These are phyloP conservation scores for Cornus kousa DNA, from an alignment of 148 eudicot genomes.

Conservation along the genomic window DNA sequence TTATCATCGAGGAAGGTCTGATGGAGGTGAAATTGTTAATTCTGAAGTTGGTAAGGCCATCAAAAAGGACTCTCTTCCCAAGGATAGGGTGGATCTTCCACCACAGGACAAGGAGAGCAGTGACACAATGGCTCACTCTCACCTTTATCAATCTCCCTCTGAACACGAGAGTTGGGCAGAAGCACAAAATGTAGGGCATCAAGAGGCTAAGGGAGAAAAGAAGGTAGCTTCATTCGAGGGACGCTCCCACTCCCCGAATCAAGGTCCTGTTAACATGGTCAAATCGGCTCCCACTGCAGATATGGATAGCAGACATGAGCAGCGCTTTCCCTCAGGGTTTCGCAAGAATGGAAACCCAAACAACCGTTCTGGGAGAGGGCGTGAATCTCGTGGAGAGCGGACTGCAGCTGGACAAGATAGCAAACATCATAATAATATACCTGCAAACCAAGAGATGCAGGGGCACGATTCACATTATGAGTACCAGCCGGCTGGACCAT, in stretches of 20 bases:
- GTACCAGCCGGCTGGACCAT: slow-evolving; percentile 77
- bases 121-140: slow-evolving; percentile 22
- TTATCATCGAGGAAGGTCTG: slow-evolving; percentile 31
- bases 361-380: slow-evolving; percentile 41
- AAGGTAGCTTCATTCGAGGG: slow-evolving; percentile 36
- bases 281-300: slow-evolving; percentile 29
- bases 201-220: slow-evolving; percentile 42
- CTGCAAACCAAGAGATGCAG: slow-evolving; percentile 54
- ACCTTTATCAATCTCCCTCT: slow-evolving; percentile 20
- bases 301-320: slow-evolving; percentile 35
- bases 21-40: slow-evolving; percentile 35
- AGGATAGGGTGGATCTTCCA: slow-evolving; percentile 3
- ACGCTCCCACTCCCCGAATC: slow-evolving; percentile 34
- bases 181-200: slow-evolving; percentile 25
- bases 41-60: slow-evolving; percentile 26
- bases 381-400: slow-evolving; percentile 62
- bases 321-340: slow-evolving; percentile 44
- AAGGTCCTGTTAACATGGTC: slow-evolving; percentile 29
- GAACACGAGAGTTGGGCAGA: slow-evolving; percentile 32
- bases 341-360: slow-evolving; percentile 44
- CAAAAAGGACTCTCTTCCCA: slow-evolving; percentile 25
- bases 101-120: slow-evolving; percentile 15
- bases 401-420: slow-evolving; percentile 38
- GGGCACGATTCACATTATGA: slow-evolving; percentile 64
- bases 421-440: slow-evolving; percentile 38